phyloP scores from a whole-genome alignment of 495 filamentous ascomycete species.

The Entonaema liquescens region DNA sequence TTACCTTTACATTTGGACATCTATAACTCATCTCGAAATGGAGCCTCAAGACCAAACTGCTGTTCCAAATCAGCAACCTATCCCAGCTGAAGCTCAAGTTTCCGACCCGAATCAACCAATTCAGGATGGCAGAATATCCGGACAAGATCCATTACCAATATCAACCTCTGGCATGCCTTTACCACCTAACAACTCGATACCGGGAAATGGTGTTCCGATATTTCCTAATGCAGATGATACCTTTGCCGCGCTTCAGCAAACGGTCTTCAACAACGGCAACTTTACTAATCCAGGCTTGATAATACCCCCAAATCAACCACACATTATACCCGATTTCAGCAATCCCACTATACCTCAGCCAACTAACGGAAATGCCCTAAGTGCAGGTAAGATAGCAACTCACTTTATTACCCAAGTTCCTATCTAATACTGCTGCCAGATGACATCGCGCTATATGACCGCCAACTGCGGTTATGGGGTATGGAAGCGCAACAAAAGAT shows the following conservation, averaged over 20 bases:
- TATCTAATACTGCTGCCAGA: slow-evolving; percentile 60
- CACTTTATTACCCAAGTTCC: background rate
- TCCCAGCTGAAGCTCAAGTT: slow-evolving; percentile 5
- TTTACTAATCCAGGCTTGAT: slow-evolving; percentile 27
- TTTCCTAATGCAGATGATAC: slow-evolving; percentile 25
- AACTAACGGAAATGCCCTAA: slow-evolving; percentile 31
- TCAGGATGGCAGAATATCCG: slow-evolving; percentile 9
- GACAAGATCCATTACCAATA: slow-evolving; percentile 15
- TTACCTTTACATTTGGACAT: background rate
- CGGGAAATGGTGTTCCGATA: slow-evolving; percentile 15
- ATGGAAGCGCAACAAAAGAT: slow-evolving; percentile 91
- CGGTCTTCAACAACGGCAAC: slow-evolving; percentile 23
- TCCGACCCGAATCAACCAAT: slow-evolving; percentile 13
- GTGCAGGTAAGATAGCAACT: slow-evolving; percentile 22
- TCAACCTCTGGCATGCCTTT: slow-evolving; percentile 10
- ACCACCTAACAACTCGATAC: slow-evolving; percentile 13
- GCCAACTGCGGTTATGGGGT: slow-evolving; percentile 98
- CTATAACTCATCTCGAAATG: slow-evolving; percentile 11
- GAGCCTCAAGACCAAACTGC: slow-evolving; percentile 30
- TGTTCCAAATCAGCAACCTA: slow-evolving; percentile 9
- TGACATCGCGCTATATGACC: slow-evolving; percentile 97
- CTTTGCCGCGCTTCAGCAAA: slow-evolving; percentile 22
- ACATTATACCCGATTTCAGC: slow-evolving; percentile 8
- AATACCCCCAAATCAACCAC: slow-evolving; percentile 30
- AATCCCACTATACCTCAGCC: slow-evolving; percentile 9